These are phyloP conservation scores for Tetrahymena thermophila DNA, from an alignment of 73 alveolate genomes.

Conservation along the genomic window DNA sequence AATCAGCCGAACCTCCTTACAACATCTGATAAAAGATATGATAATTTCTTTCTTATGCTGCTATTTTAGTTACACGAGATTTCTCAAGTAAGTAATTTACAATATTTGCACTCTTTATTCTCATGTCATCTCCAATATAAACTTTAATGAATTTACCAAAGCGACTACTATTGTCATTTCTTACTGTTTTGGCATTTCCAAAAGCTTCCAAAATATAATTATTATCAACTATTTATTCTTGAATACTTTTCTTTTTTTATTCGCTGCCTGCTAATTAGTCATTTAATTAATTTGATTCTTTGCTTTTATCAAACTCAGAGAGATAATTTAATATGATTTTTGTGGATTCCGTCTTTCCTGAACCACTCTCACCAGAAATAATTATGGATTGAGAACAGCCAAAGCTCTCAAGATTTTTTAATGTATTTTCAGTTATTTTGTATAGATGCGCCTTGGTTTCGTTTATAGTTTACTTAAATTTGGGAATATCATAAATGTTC, in stretches of 20 bases:
- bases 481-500: not conserved
- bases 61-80: conserved; percentile 69
- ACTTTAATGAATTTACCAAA: conserved; percentile 98
- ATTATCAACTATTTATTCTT: conserved; percentile 84
- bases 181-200: conserved; percentile 96
- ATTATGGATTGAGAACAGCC: conserved; percentile 48
- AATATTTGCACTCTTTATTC: not conserved
- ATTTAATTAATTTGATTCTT: not conserved
- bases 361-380: conserved; percentile 97
- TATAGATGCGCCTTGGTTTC: not conserved
- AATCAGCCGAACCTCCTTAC: conserved; percentile 43
- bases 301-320: conserved; percentile 51
- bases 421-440: not conserved
- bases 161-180: conserved; percentile 86
- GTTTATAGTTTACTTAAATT: not conserved
- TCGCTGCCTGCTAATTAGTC: not conserved
- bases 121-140: conserved; percentile 60
- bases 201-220: conserved; percentile 98
- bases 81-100: conserved; percentile 81
- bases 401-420: not conserved
- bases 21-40: conserved; percentile 80
- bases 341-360: conserved; percentile 97
- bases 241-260: conserved; percentile 49
- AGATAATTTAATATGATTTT: conserved; percentile 79
- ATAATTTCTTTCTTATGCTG: conserved; percentile 76